Base-by-base conservation (phyloP, 179 eudicot species). In the Spinacia oleracea region DNA sequence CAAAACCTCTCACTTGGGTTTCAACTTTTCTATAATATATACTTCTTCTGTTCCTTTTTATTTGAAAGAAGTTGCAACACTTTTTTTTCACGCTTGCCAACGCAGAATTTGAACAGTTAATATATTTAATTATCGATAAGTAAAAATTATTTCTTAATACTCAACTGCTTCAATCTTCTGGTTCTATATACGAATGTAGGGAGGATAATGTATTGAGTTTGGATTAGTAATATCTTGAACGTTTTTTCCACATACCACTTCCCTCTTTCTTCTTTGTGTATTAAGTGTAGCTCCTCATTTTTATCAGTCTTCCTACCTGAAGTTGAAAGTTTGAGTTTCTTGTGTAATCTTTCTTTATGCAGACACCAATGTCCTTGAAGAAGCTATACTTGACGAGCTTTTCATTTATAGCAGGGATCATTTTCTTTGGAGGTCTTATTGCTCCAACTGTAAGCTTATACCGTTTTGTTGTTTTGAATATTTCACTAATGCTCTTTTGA, bases 291-390 rank as follows among this genome's bases (percentile, higher is more conserved):
- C 20, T 45, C 46, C 42, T n/a, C 60, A 38, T 48, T 11, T 14
- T 45, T 58, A 1, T 65, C 2, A n/a, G 53, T 38, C 8, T 42
- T 51, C 38, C 15, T 6, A 40, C 64, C 55, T 38, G 16, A 51
- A 31, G 63, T 45, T 40, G 16, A 32, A 56, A 11, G 23, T 21
- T 48, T 59, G 42, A 25, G 76, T 56, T 65, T 76, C 20, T 62
- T 50, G 0, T 12, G n/a, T 34, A 21, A 62, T 51, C 46, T 23
- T 63, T 79, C 31, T 51, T 45, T 10, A 23, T 80, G 84, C 85
- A 95, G 98, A 95, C 97, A 27, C 95, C 97, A 16, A 93, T 81
- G 88, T 86, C 98, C 46, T 78, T 95, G 91, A 91, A 91, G 90
- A 93, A 91, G 88, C 95, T 93, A 25, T 93, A 95, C 84, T 79